Evolutionary conservation across 192 early-diverging fungal genomes (phyloP).

Genomic region (Umbelopsis sp.): DNA sequence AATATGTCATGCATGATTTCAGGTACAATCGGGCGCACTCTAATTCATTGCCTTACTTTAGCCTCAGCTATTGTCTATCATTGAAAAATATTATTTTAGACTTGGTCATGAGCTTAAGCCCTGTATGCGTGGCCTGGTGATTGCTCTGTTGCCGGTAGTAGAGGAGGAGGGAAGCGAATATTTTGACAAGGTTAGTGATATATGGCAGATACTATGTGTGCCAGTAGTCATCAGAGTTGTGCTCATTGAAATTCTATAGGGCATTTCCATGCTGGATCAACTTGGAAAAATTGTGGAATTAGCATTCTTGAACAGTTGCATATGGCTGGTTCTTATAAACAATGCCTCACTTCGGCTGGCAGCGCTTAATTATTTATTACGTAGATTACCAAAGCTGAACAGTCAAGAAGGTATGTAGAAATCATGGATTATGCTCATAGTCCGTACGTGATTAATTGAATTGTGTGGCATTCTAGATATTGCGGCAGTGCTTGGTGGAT

Average conservation of each 20-base stretch:
- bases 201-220: not conserved
- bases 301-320: slow-evolving; percentile 78
- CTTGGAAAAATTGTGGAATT: slow-evolving; percentile 70
- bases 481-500: slow-evolving; percentile 62
- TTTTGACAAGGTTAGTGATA: slow-evolving; percentile 66
- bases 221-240: not conserved
- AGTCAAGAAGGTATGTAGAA: slow-evolving; percentile 59
- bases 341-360: slow-evolving; percentile 67
- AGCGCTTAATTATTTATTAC: slow-evolving; percentile 77
- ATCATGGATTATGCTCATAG: no score
- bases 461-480: slow-evolving; percentile 49
- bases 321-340: slow-evolving; percentile 82
- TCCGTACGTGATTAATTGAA: not conserved
- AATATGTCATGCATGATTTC: not conserved
- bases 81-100: slow-evolving; percentile 77
- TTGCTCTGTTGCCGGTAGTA: slow-evolving; percentile 79
- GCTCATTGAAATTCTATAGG: slow-evolving; percentile 25
- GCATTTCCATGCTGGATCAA: slow-evolving; percentile 61
- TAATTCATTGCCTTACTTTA: slow-evolving; percentile 24
- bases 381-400: slow-evolving; percentile 70
- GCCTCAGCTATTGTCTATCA: slow-evolving; percentile 80
- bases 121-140: slow-evolving; percentile 77
- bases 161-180: slow-evolving; percentile 91
- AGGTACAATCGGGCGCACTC: not conserved
- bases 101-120: slow-evolving; percentile 71